Conservation (phyloP, 2,329 filamentous ascomycete species). For the Cercospora zeina region DNA sequence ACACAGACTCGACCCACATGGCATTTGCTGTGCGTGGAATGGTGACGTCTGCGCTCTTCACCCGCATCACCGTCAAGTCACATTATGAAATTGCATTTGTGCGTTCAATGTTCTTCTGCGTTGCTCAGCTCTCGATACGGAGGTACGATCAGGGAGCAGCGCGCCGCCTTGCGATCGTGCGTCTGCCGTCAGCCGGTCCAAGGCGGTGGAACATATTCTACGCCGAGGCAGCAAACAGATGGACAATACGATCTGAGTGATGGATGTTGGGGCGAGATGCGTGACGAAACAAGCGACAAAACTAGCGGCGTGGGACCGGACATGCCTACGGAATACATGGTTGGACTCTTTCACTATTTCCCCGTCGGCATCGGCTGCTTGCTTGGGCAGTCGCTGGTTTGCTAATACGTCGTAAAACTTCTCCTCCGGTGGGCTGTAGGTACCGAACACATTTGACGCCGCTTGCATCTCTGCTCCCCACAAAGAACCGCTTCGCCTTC, state of each 20-base stretch:
- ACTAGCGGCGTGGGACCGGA: conserved; percentile 2
- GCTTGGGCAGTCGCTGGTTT: not conserved
- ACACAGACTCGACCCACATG: not conserved
- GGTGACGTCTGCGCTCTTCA: not conserved
- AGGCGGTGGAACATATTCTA: not conserved
- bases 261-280: too few species aligned
- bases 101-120: not conserved
- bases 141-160: not conserved
- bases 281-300: not conserved
- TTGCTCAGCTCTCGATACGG: not conserved
- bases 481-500: not conserved
- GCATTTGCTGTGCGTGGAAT: not conserved
- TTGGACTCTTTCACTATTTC: conserved; percentile 7
- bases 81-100: too few species aligned
- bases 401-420: conserved; percentile 15
- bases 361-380: conserved; percentile 4
- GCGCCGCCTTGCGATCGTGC: not conserved
- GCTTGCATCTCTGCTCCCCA: not conserved
- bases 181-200: not conserved
- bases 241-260: not conserved
- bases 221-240: not conserved
- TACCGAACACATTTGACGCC: not conserved
- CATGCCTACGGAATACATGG: conserved; percentile 12
- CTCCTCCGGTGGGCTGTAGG: not conserved
- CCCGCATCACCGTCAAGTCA: not conserved